Conservation (phyloP, 768 basidiomycete species). For the Calocera viscosa region DNA sequence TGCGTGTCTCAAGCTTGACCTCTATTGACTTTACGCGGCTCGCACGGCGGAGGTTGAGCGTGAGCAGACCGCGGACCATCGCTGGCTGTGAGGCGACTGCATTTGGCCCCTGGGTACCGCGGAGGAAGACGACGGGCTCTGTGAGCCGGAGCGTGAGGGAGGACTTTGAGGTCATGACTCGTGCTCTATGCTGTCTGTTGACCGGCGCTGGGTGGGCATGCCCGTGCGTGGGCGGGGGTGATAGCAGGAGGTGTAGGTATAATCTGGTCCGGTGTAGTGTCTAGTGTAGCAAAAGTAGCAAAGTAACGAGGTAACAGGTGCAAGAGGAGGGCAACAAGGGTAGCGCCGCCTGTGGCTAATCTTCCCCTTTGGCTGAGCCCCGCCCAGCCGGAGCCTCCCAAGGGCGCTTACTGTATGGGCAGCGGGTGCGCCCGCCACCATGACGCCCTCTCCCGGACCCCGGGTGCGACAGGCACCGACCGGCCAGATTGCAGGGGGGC, state of each 20-base stretch:
- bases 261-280: too few relatives aligned
- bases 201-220: not conserved
- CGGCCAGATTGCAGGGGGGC: too few relatives aligned
- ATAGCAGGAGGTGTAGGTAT: not conserved
- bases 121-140: slow-evolving; percentile 62
- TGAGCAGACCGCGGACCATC: slow-evolving; percentile 52
- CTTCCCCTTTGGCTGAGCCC: too few relatives aligned
- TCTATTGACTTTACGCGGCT: slow-evolving; percentile 78
- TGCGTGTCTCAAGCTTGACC: slow-evolving; percentile 60
- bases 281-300: too few relatives aligned
- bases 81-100: slow-evolving; percentile 39
- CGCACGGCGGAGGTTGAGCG: slow-evolving; percentile 55
- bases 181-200: not conserved
- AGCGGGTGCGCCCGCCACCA: too few relatives aligned
- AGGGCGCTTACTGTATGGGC: too few relatives aligned
- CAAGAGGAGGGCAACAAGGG: too few relatives aligned
- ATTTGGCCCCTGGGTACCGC: slow-evolving; percentile 27
- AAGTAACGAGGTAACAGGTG: too few relatives aligned
- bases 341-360: too few relatives aligned
- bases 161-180: slow-evolving; percentile 10
- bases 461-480: too few relatives aligned
- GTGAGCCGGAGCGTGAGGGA: slow-evolving; percentile 42
- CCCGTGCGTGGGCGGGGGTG: not conserved
- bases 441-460: too few relatives aligned
- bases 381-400: too few relatives aligned